Conservation (phyloP, 2,329 filamentous ascomycete genomes). For the Emergomyces pasteurianus region DNA sequence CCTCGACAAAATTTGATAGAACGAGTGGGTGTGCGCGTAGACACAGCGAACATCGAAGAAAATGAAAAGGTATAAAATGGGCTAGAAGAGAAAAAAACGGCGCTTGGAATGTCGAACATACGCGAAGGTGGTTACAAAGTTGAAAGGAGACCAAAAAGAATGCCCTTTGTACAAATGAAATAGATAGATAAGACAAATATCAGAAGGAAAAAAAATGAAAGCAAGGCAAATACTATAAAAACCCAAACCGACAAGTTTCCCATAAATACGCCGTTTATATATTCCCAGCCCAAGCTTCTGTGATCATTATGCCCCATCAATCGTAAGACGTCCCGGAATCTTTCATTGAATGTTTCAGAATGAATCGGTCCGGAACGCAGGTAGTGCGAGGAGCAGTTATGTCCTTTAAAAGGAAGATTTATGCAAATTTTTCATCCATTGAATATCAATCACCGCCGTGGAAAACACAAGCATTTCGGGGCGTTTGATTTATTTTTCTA, state of each 20-base stretch:
- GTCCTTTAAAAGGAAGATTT: background rate
- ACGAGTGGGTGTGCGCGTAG: no score
- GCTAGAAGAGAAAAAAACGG: background rate
- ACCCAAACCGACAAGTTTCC: background rate
- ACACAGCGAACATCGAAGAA: no score
- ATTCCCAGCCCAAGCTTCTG: background rate
- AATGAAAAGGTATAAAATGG: no score
- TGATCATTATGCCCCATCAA: background rate
- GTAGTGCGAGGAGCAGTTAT: background rate
- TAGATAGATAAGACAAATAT: background rate
- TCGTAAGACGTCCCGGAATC: background rate
- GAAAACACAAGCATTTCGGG: background rate
- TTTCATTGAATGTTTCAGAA: background rate
- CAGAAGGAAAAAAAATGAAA: background rate
- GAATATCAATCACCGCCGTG: background rate
- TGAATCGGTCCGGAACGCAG: background rate
- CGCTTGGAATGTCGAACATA: background rate
- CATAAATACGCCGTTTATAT: background rate
- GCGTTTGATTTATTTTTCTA: background rate
- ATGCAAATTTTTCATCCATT: background rate
- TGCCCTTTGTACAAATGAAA: background rate
- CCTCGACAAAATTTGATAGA: background rate
- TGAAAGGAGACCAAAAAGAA: background rate
- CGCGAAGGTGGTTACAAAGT: background rate
- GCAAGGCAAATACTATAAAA: background rate